Conservation (phyloP, 164 flowering plant species). For the Litsea cubeba region DNA sequence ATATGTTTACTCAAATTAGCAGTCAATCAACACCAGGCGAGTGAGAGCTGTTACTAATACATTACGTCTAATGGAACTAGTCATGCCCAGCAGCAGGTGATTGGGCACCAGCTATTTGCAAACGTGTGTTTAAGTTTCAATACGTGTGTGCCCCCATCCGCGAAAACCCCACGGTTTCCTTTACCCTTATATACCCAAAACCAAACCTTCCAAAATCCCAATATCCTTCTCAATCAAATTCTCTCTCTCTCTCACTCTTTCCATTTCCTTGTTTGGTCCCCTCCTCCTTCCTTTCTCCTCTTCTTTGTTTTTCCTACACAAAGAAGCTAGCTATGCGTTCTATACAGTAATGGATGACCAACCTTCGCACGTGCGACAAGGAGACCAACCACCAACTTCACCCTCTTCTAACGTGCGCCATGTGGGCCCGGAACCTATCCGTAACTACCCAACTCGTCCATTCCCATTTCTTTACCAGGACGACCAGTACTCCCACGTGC, state of each 20-base stretch:
- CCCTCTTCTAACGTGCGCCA: constrained; percentile 1
- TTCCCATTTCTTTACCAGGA: neutral
- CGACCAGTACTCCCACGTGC: neutral
- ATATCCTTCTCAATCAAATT: neutral
- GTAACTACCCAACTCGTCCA: neutral
- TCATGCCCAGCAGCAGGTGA: too few species aligned
- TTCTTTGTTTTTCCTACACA: neutral
- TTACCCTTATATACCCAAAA: neutral
- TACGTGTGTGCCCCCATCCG: constrained; percentile 6
- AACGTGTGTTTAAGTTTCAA: neutral
- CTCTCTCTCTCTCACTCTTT: neutral
- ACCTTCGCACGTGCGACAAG: neutral
- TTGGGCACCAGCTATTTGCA: constrained; percentile 2
- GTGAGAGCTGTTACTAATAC: too few species aligned
- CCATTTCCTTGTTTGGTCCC: neutral
- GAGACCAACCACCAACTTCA: constrained; percentile 2
- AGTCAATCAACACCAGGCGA: neutral
- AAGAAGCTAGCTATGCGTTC: neutral
- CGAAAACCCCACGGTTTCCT: constrained; percentile 7
- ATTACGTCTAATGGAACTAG: neutral
- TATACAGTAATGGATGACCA: neutral
- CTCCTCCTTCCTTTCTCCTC: neutral
- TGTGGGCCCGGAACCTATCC: too few species aligned
- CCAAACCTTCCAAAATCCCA: neutral
- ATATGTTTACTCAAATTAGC: neutral